A percentile compares a stretch with the other conserved stretches of the same genome.
Evolutionary conservation across 1,284 basidiomycete species (phyloP).

Genomic region (Ustilago sp.): DNA sequence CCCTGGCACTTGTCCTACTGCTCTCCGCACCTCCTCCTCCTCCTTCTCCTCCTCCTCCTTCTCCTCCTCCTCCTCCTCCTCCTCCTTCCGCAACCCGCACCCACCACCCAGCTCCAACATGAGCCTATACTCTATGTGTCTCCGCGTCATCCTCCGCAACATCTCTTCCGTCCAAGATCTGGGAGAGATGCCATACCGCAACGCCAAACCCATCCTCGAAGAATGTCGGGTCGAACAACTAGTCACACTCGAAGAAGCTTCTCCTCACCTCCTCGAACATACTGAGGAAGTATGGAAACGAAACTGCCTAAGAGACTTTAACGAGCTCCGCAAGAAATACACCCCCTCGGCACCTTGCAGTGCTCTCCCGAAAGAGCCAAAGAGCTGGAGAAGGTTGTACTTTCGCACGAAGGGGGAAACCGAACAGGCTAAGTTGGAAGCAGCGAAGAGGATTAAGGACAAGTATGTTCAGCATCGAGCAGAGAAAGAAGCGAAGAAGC

Average conservation of each 20-base stretch:
- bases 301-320: conserved; percentile 61
- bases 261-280: conserved; percentile 56
- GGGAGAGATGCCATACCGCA: conserved; percentile 63
- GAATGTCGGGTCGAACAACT: conserved; percentile 63
- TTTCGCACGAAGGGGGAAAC: conserved; percentile 51
- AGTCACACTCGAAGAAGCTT: conserved; percentile 53
- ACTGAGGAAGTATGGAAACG: conserved; percentile 61
- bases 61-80: too few species aligned
- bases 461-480: conserved; percentile 60
- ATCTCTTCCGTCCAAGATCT: conserved; percentile 57
- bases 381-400: conserved; percentile 57
- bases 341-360: neutral
- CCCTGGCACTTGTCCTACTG: conserved; percentile 11
- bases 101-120: neutral
- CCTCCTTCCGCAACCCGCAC: neutral
- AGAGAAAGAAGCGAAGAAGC: conserved; percentile 57
- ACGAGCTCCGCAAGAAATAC: conserved; percentile 55
- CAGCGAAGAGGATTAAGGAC: conserved; percentile 55
- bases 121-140: conserved; percentile 40
- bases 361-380: conserved; percentile 19
- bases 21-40: conserved; percentile 1
- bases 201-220: conserved; percentile 60
- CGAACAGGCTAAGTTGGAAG: conserved; percentile 53
- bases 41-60: too few species aligned
- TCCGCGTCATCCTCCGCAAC: conserved; percentile 60